Conservation (phyloP, 2,329 filamentous ascomycete species). For the Tolypocladium amazonense region DNA sequence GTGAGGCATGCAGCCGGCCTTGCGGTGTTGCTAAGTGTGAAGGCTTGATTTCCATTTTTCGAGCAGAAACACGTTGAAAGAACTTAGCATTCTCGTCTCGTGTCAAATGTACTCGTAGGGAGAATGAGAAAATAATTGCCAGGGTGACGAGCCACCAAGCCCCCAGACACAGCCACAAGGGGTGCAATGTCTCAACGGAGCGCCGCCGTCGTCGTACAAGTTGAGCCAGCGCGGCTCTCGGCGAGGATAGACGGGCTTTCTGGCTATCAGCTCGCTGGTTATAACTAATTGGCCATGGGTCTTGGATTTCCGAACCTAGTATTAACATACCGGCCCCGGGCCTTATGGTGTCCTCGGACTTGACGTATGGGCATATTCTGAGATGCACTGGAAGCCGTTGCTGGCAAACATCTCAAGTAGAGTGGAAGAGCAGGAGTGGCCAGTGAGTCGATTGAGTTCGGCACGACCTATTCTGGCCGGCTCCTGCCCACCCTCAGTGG, state of each 20-base stretch:
- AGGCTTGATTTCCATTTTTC: neutral
- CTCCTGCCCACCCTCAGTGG: too few species aligned
- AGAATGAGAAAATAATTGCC: neutral
- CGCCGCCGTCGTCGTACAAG: neutral
- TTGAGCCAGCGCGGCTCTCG: neutral
- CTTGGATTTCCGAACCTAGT: neutral
- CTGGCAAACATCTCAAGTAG: too few species aligned
- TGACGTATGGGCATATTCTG: neutral
- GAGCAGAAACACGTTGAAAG: neutral
- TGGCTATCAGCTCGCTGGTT: too few species aligned
- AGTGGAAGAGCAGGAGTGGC: too few species aligned
- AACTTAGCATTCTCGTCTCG: neutral
- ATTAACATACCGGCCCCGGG: neutral
- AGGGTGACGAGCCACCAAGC: neutral
- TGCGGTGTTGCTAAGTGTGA: neutral
- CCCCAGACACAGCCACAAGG: neutral
- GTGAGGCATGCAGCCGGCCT: neutral
- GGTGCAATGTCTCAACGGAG: neutral
- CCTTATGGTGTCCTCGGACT: too few species aligned
- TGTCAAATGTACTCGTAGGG: neutral
- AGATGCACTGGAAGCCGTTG: neutral
- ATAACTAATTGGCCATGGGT: neutral
- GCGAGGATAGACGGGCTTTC: too few species aligned
- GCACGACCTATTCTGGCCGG: too few species aligned
- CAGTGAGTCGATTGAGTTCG: too few species aligned